A percentile compares a stretch with the other conserved stretches of the same genome.
phyloP scores from a whole-genome alignment of 768 basidiomycete genomes.

The Phaeolepiota aurea region DNA sequence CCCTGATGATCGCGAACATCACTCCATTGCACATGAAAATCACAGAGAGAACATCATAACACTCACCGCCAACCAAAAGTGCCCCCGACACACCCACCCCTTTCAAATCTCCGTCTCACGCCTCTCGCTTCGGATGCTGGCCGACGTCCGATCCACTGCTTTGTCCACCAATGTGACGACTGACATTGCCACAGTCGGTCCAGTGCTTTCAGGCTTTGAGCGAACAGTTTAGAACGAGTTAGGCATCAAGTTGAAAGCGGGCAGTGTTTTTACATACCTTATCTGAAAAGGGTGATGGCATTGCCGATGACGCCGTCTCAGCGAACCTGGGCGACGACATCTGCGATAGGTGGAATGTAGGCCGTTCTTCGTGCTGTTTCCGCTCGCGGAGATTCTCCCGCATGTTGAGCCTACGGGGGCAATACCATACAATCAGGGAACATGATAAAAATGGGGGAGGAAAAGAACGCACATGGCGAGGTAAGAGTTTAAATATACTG shows the following conservation, averaged over 20 bases:
- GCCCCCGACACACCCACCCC: too few species aligned
- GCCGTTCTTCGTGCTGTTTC: slow-evolving; percentile 17
- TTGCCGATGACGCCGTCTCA: slow-evolving; percentile 8
- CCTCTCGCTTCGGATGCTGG: neutral
- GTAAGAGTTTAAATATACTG: slow-evolving; percentile 52
- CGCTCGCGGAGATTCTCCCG: slow-evolving; percentile 29
- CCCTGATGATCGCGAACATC: too few species aligned
- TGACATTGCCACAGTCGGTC: neutral
- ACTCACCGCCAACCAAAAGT: neutral
- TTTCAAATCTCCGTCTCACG: neutral
- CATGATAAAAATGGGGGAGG: too few species aligned
- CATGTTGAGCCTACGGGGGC: slow-evolving; percentile 36
- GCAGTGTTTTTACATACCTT: slow-evolving; percentile 13
- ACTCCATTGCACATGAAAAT: too few species aligned
- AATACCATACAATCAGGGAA: too few species aligned
- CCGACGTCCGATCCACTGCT: neutral
- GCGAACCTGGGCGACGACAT: slow-evolving; percentile 14
- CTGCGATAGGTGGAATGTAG: slow-evolving; percentile 36
- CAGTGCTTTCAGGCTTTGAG: too few species aligned
- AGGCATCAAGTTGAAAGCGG: too few species aligned
- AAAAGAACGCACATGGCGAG: slow-evolving; percentile 32
- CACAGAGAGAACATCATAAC: too few species aligned
- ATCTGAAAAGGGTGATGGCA: slow-evolving; percentile 5
- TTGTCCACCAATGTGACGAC: neutral
- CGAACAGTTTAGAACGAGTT: too few species aligned